A percentile compares a stretch with the other conserved stretches of the same genome.
Evolutionary conservation across 2,329 filamentous ascomycete genomes (phyloP).

Genomic region (Eurotiales sp.): DNA sequence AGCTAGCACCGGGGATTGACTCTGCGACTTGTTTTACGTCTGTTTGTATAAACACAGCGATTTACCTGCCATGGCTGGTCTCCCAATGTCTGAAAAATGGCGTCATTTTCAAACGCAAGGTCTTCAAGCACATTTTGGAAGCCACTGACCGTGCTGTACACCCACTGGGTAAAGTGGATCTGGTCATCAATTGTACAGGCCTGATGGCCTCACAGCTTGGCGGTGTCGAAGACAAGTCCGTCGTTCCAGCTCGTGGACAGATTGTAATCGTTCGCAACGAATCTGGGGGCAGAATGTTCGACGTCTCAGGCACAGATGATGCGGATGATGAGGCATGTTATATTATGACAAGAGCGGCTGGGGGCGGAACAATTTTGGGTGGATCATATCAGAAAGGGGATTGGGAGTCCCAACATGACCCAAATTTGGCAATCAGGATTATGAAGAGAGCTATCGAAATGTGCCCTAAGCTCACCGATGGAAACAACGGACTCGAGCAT

Average conservation of each 20-base stretch:
- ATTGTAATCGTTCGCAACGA: conserved; percentile 79
- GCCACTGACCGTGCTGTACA: conserved; percentile 55
- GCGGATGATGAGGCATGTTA: conserved; percentile 70
- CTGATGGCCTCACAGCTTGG: conserved; percentile 70
- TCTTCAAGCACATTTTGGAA: conserved; percentile 66
- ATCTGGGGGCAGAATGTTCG: conserved; percentile 65
- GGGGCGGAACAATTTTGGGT: conserved; percentile 76
- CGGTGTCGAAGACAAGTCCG: conserved; percentile 70
- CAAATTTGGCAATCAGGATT: conserved; percentile 72
- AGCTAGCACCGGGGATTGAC: conserved; percentile 64
- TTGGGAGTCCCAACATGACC: conserved; percentile 76
- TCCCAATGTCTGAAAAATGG: conserved; percentile 74
- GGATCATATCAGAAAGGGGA: conserved; percentile 75
- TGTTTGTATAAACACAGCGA: conserved; percentile 83
- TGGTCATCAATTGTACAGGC: conserved; percentile 83
- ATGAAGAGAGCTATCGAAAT: conserved; percentile 61
- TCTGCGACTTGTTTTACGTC: conserved; percentile 74
- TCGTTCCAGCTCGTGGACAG: conserved; percentile 78
- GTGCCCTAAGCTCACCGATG: conserved; percentile 43
- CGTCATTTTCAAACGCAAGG: conserved; percentile 62
- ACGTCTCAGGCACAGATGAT: conserved; percentile 69
- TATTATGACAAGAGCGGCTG: conserved; percentile 70
- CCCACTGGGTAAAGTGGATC: conserved; percentile 57
- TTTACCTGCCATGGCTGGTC: conserved; percentile 83
- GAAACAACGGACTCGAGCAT: conserved; percentile 62